These are phyloP conservation scores for Verbascum thapsus DNA, from an alignment of 257 asterid species.

Conservation along the genomic window DNA sequence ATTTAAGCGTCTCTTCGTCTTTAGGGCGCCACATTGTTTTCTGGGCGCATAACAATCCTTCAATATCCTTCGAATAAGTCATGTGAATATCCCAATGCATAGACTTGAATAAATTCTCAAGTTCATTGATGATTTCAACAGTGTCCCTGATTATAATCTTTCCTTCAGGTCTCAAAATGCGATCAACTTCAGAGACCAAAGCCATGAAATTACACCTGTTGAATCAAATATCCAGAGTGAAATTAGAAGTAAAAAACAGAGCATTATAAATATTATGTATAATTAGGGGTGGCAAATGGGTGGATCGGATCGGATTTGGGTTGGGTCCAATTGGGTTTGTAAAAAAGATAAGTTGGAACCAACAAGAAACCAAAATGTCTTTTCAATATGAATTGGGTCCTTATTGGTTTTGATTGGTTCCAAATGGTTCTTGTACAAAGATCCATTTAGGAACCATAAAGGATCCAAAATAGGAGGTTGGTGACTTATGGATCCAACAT, in stretches of 20 bases:
- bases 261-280: too few species aligned
- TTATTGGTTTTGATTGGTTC: too few species aligned
- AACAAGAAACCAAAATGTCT: too few species aligned
- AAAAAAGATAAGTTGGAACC: too few species aligned
- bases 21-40: slow-evolving; percentile 81
- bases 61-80: slow-evolving; percentile 78
- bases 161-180: slow-evolving; percentile 90
- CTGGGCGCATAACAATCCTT: slow-evolving; percentile 78
- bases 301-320: too few species aligned
- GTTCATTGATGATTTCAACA: slow-evolving; percentile 58
- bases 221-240: neutral
- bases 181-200: slow-evolving; percentile 79
- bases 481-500: too few species aligned
- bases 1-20: slow-evolving; percentile 58
- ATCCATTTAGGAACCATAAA: too few species aligned
- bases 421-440: too few species aligned
- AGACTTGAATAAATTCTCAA: slow-evolving; percentile 69
- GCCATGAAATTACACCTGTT: slow-evolving; percentile 70
- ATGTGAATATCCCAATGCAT: slow-evolving; percentile 82
- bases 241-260: slow-evolving; percentile 9
- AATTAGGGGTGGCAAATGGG: too few species aligned
- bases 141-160: slow-evolving; percentile 81
- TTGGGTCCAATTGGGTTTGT: too few species aligned
- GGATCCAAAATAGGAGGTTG: too few species aligned
- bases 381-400: too few species aligned